Evolutionary conservation across 1,139 yeast species (phyloP), one percentile per base, ranked within the genome.

Genomic region (Saccharomyces pastorianus): DNA sequence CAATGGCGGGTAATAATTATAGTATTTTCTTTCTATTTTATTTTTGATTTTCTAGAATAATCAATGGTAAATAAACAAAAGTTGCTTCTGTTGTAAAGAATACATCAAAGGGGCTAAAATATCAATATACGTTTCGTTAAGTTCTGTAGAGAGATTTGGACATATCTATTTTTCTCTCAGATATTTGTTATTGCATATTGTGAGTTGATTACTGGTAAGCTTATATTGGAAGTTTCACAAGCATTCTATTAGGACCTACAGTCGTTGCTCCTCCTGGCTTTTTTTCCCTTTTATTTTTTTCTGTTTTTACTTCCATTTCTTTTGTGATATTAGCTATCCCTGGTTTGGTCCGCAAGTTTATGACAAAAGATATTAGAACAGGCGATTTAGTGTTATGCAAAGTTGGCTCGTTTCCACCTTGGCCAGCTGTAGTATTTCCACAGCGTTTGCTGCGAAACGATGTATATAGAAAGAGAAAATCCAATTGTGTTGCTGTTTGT

Each of bases 361-460:
- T 61, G 62, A 53, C 53, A 38, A 49, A 54, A 25, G 55, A 59
- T 34, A 58, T 64, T 48, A 64, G 60, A 49, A 64, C 73, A 5
- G 73, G 73, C 8, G 70, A 67, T 55, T 49, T 70, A 47, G 74
- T 72, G 6, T 59, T 70, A 46, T 69, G 73, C 48, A 70, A 70
- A 53, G 69, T 70, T 31, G 70, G 68, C 1, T 61, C 69, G 3
- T 71, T 62, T 53, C 71, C 72, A 6, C 68, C 71, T 11, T 72
- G 75, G 75, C 75, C 75, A 1, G 72, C 73, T 1, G 71, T 70
- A 3, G 67, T 69, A 8, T 64, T 69, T 41, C 73, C 73, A 7
- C 70, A 66, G 50, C 58, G 67, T 41, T 55, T 65, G 38, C 59
- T 69, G 26, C 64, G 71, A 42, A 58, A 59, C 8, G 69, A 65